Evolutionary conservation across 2,329 filamentous ascomycete genomes (phyloP).

Genomic region (Penicillium sp.): DNA sequence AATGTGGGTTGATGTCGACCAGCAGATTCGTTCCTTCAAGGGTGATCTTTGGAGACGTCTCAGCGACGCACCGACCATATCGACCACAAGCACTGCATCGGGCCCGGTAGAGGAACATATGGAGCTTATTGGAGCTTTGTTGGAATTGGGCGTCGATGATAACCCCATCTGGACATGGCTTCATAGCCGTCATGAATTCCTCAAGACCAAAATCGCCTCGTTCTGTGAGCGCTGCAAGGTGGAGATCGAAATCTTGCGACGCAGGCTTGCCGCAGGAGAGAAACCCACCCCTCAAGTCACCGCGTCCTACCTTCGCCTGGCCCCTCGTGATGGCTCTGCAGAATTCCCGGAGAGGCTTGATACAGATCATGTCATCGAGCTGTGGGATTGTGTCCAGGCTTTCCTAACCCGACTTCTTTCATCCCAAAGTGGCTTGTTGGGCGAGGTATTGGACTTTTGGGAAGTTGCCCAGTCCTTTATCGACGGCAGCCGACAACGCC

Average conservation of each 20-base stretch:
- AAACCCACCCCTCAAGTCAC: slow-evolving; percentile 68
- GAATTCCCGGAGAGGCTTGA: slow-evolving; percentile 68
- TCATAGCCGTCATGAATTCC: slow-evolving; percentile 79
- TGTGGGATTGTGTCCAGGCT: slow-evolving; percentile 84
- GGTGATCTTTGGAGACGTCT: slow-evolving; percentile 83
- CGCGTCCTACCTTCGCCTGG: slow-evolving; percentile 72
- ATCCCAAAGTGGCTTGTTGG: slow-evolving; percentile 71
- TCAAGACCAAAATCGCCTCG: slow-evolving; percentile 79
- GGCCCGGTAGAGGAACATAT: slow-evolving; percentile 76
- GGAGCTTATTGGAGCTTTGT: slow-evolving; percentile 80
- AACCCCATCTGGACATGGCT: slow-evolving; percentile 98
- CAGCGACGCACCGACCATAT: slow-evolving; percentile 62
- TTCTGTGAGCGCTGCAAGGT: slow-evolving; percentile 83
- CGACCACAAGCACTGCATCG: slow-evolving; percentile 50
- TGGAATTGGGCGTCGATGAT: slow-evolving; percentile 93
- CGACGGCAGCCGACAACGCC: slow-evolving; percentile 76
- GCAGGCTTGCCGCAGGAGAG: slow-evolving; percentile 72
- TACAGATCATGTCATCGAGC: slow-evolving; percentile 73
- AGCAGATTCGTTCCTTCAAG: slow-evolving; percentile 84
- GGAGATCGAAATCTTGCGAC: slow-evolving; percentile 86
- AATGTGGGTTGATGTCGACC: slow-evolving; percentile 93
- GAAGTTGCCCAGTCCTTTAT: slow-evolving; percentile 88
- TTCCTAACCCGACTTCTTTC: slow-evolving; percentile 76
- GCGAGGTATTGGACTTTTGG: slow-evolving; percentile 92
- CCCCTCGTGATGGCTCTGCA: slow-evolving; percentile 65